Evolutionary conservation across 306 rosid species (phyloP), one percentile per base, ranked within the genome.

Genomic region (Arachis stenosperma): DNA sequence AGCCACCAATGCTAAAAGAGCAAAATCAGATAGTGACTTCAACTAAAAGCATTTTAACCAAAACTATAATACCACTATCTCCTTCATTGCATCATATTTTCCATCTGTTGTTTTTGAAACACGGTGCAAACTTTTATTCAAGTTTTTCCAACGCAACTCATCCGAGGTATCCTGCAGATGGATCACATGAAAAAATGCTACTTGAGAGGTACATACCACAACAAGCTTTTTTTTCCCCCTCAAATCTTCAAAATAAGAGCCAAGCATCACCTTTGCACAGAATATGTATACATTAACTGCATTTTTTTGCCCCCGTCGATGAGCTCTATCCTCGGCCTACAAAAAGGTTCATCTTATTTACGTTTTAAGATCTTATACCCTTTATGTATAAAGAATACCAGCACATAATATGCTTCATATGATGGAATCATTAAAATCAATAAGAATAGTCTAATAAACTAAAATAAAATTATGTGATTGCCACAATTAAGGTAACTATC

Each of bases 301-400:
- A 79, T 88, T 91, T 70, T 85, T 88, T 81, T 91, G 97, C 46
- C 98, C 98, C 61, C 94, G 85, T 73, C 98, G 86, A 84, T 93
- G 98, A 79, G 98, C 97, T 88, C 98, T 89, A 85, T 88, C 97
- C 86, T 93, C 98, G 14, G 97, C 98, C 98, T 93, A 83, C 80
- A 88, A 69, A 81, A 64, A 65, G 60, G 77, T 69, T 66, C 75
- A 77, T 63, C 69, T 70, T 69, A 69, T 63, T 75, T 44, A 61
- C 46, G 15, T 52, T 8, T 46, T 73, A 69, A 75, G 67, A 77
- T 5, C 67, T 37, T n/a, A 52, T 5, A 69, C 22, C 22, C 9
- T 55, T 58, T 13, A 36, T 29, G 63, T 44, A 50, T 37, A 42
- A 58, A 44, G n/a, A 56, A 65, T 57, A 70, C 22, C 58, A 68